A percentile compares a stretch with the other conserved stretches of the same genome.
These are phyloP conservation scores for Dillenia turbinata DNA, from an alignment of 164 flowering plant species.

Conservation along the genomic window DNA sequence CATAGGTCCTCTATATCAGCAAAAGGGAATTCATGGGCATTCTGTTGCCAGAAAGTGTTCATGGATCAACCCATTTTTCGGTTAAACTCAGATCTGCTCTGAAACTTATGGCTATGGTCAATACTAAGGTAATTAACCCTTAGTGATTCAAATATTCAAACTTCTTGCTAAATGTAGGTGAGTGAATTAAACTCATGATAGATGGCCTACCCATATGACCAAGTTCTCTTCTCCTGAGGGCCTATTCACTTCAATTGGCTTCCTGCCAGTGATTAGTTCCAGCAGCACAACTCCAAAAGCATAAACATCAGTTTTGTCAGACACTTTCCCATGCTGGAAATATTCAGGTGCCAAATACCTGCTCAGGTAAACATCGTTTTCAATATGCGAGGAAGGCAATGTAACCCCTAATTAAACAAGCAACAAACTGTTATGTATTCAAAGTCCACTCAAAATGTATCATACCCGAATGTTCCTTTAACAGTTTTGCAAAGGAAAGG, in stretches of 20 bases:
- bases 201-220: constrained; percentile 71
- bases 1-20: no score
- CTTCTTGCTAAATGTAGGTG: no score
- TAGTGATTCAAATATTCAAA: no score
- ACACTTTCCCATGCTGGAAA: constrained; percentile 93
- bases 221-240: constrained; percentile 78
- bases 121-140: no score
- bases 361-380: constrained; percentile 12
- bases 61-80: no score
- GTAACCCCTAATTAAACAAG: neutral
- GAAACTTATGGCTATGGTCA: no score
- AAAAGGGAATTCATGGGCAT: no score
- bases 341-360: constrained; percentile 97
- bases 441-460: neutral
- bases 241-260: constrained; percentile 76
- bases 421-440: neutral
- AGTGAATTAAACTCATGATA: neutral
- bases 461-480: constrained; percentile 97
- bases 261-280: constrained; percentile 81
- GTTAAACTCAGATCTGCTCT: no score
- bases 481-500: constrained; percentile 98
- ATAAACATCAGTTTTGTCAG: constrained; percentile 90
- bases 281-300: constrained; percentile 86
- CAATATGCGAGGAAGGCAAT: neutral
- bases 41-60: no score